These are phyloP conservation scores for Corymbia citriodora DNA, from an alignment of 441 rosid genomes.

Conservation along the genomic window DNA sequence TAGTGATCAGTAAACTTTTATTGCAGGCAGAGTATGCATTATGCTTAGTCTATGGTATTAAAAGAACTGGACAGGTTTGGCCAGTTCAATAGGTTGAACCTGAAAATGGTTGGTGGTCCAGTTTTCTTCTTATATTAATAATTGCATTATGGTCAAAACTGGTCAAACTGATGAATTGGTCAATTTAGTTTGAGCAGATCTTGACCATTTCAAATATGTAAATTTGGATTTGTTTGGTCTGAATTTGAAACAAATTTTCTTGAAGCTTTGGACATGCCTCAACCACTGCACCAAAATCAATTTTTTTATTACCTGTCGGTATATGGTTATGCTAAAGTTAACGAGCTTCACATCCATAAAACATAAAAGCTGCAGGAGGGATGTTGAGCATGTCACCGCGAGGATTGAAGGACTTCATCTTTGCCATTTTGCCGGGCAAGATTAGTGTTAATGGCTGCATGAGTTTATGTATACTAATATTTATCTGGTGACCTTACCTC, in stretches of 20 bases:
- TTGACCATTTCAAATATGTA: background rate
- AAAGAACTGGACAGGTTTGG: background rate
- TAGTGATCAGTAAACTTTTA: background rate
- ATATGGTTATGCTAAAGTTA: background rate
- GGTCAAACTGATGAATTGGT: background rate
- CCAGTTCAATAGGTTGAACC: background rate
- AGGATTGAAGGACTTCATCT: background rate
- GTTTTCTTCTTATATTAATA: background rate
- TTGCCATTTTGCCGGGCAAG: background rate
- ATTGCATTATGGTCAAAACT: background rate
- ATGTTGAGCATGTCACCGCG: background rate
- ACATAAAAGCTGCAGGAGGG: background rate
- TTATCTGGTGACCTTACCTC: background rate
- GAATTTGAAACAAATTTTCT: background rate
- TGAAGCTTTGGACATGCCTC: background rate
- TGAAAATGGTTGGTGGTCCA: background rate
- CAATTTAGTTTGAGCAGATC: background rate
- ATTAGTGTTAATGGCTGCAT: background rate
- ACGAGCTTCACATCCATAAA: background rate
- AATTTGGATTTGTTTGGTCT: background rate
- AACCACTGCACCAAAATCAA: background rate
- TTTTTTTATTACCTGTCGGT: background rate
- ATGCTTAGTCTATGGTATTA: background rate
- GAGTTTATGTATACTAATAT: background rate
- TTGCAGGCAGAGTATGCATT: background rate